Evolutionary conservation across 164 flowering plant species (phyloP).

Genomic region (Nymphaea colorata): DNA sequence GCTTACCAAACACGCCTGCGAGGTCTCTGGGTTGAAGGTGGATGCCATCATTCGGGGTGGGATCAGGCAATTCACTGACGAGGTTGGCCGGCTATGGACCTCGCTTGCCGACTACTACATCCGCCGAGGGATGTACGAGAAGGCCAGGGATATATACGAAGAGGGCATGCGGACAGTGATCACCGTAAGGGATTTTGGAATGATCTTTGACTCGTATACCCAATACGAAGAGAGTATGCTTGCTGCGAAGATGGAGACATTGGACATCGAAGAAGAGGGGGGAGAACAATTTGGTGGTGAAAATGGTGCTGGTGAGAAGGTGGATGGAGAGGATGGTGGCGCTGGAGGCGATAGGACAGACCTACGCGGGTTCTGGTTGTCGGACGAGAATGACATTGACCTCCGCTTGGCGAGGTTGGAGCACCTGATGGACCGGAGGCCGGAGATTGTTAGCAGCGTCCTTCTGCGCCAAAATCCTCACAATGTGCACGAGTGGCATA

Average conservation of each 20-base stretch:
- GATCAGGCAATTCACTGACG: conserved; percentile 85
- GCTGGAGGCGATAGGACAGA: conserved; percentile 42
- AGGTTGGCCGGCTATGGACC: conserved; percentile 92
- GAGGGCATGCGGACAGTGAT: conserved; percentile 84
- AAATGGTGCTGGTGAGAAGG: conserved; percentile 12
- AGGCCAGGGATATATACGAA: conserved; percentile 85
- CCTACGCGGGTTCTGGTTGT: conserved; percentile 60
- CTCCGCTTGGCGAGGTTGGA: conserved; percentile 72
- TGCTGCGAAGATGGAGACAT: conserved; percentile 50
- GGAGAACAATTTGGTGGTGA: conserved; percentile 11
- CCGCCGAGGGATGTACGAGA: conserved; percentile 61
- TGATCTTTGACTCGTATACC: conserved; percentile 77
- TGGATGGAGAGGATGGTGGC: conserved; percentile 26
- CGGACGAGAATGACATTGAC: conserved; percentile 69
- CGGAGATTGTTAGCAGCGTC: conserved; percentile 87
- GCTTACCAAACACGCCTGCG: conserved; percentile 61
- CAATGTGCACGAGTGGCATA: conserved; percentile 96
- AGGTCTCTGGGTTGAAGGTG: conserved; percentile 82
- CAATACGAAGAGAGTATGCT: conserved; percentile 83
- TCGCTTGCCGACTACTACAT: conserved; percentile 86
- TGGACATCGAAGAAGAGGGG: conserved; percentile 35
- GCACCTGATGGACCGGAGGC: conserved; percentile 70
- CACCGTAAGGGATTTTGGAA: conserved; percentile 88
- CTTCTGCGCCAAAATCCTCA: conserved; percentile 93
- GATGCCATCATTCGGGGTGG: conserved; percentile 94